Base-by-base conservation (phyloP, 2,329 filamentous ascomycete genomes). In the Lojkania enalia region DNA sequence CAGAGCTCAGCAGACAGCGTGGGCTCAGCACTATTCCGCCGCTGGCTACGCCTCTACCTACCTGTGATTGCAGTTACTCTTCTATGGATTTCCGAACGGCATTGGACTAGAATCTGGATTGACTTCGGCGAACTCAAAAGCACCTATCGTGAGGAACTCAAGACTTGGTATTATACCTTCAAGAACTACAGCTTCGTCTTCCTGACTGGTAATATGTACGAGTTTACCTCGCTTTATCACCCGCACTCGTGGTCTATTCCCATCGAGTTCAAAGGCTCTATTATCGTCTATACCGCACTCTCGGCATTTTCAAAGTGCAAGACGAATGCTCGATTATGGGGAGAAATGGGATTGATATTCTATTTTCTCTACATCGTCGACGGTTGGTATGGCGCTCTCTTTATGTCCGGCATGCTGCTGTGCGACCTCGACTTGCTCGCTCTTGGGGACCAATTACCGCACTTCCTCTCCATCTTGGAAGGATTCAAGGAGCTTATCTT, bases 101-200 rank as follows among this genome's bases (percentile, higher is more conserved):
- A 85, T 54, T 60, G 49, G 42, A 63, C 58, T 5, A 42, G 46
- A 16, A 35, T 70, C 1, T 64, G 54, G 44, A 37, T 59, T 9
- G 49, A 78, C 0, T 74, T 82, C 27, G 75, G 74, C 4, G 69
- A 77, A 42, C 61, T 59, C 48, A 81, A 87, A 60, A 73, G 81
- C 60, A 59, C 60, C 1, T 67, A 57, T 25, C 40, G 55, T 5
- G 63, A 67, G 33, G 64, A 69, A 11, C 20, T 64, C 20, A 48
- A 44, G 37, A 49, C 35, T 7, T 70, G 63, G 55, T 67, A 66
- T 35, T 50, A 51, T 15, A 55, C 52, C 4, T 64, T 71, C 52
- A 87, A 87, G 61, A 86, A 86, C 63, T 87, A 84, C 69, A 87
- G 78, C 65, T 87, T 84, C 60, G 62, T 86, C 29, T 87, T 82